phyloP scores from a whole-genome alignment of 2,329 filamentous ascomycete species.

The Byssochlamys sp. region DNA sequence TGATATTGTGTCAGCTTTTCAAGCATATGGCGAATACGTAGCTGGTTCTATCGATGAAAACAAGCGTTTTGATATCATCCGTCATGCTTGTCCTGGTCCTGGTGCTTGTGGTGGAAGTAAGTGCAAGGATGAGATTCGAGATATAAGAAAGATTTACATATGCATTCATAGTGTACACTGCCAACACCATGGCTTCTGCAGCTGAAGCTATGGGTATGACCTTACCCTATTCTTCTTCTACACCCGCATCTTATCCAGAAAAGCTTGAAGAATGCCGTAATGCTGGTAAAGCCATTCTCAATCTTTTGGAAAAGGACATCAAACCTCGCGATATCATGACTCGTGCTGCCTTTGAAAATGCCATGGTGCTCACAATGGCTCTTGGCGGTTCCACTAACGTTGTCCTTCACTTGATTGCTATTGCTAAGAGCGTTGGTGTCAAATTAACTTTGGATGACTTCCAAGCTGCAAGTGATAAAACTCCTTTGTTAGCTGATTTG shows the following conservation, averaged over 20 bases:
- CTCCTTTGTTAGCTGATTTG: slow-evolving; percentile 69
- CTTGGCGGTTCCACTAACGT: slow-evolving; percentile 79
- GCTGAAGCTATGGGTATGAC: slow-evolving; percentile 68
- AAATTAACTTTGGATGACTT: slow-evolving; percentile 80
- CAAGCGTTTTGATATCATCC: slow-evolving; percentile 86
- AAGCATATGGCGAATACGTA: slow-evolving; percentile 92
- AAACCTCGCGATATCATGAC: slow-evolving; percentile 69
- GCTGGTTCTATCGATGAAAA: slow-evolving; percentile 84
- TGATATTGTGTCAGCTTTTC: slow-evolving; percentile 95
- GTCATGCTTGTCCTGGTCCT: slow-evolving; percentile 74
- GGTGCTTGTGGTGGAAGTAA: slow-evolving; percentile 81
- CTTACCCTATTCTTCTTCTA: slow-evolving; percentile 71
- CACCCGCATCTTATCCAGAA: slow-evolving; percentile 61
- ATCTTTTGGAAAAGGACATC: slow-evolving; percentile 66
- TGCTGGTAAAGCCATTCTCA: slow-evolving; percentile 64
- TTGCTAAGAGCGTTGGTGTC: slow-evolving; percentile 70
- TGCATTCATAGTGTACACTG: too few species aligned
- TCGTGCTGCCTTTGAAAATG: slow-evolving; percentile 70
- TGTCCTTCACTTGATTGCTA: slow-evolving; percentile 74
- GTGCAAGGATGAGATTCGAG: too few species aligned
- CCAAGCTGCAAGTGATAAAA: slow-evolving; percentile 69
- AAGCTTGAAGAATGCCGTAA: slow-evolving; percentile 65
- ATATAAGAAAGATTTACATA: too few species aligned
- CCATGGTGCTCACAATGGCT: slow-evolving; percentile 73
- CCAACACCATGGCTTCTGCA: slow-evolving; percentile 66